Evolutionary conservation across 2,329 filamentous ascomycete species (phyloP), one percentile per base, ranked within the genome.

Genomic region (Dryadomyces quercus-mongolicae): DNA sequence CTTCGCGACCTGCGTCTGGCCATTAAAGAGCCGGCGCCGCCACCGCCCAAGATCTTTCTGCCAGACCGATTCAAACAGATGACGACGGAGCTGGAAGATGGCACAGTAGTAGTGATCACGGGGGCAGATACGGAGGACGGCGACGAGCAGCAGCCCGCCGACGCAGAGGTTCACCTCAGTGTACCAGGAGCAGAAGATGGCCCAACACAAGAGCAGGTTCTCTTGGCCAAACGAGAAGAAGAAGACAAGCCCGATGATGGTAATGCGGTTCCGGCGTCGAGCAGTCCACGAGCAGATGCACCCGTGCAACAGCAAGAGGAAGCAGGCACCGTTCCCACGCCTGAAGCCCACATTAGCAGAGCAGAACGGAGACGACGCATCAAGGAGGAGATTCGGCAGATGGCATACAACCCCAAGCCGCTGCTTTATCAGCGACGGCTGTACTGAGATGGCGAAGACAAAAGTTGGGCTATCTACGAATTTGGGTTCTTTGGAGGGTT

Each of bases 1-100:
- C 80, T 95, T 5, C 80, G 78, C 58, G 84, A 85, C 61, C 77
- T 96, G 36, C 86, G 92, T 62, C 73, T 76, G 54, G 86, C 86
- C 18, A 84, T 95, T 62, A 56, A 53, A 36, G 77, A 77, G 60
- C 77, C 74, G 58, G 67, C 73, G 63, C 70, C 64, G 9, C 70
- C 74, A 6, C 71, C 71, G 1, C 74, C 75, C 6, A 72, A 74
- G 56, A 69, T 74, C 47, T 74, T 75, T 62, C 65, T 79, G 1
- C 76, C 77, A 0, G 75, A 78, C 55, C 70, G 71, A 22, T 77
- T 79, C 63, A 69, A 70, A 55, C 63, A 70, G 34, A 65, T 66
- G 46, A 74, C 72, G 2, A 71, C 71, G 0, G 69, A 73, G 55
- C 69, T 78, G 0, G 65, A 68, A 1, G 75, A 79, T 58, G 75